These are phyloP conservation scores for Mucor mucedo DNA, from an alignment of 371 early-diverging fungal species.

Conservation along the genomic window DNA sequence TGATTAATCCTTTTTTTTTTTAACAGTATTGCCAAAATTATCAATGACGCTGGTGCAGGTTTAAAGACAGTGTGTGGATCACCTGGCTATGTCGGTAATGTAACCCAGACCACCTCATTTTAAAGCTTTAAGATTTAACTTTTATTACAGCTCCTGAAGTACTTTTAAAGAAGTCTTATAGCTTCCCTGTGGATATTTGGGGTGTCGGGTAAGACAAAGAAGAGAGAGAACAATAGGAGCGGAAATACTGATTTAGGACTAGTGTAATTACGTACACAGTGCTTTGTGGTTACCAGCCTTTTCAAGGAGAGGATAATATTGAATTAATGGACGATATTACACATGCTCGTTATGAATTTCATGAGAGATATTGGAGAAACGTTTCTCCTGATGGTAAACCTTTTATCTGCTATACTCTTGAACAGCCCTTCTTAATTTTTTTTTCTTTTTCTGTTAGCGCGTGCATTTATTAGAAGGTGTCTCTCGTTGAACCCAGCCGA, in stretches of 20 bases:
- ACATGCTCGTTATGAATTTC: slow-evolving; percentile 70
- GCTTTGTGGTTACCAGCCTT: slow-evolving; percentile 76
- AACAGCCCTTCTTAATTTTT: too few relatives aligned
- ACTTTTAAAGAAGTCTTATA: slow-evolving; percentile 69
- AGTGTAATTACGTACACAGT: slow-evolving; percentile 74
- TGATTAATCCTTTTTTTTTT: slow-evolving; percentile 10
- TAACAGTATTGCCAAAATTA: slow-evolving; percentile 53
- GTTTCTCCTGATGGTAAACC: slow-evolving; percentile 68
- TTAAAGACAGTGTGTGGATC: slow-evolving; percentile 66
- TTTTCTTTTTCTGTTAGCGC: slow-evolving; percentile 56
- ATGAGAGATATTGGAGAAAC: slow-evolving; percentile 78
- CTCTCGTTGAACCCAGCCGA: slow-evolving; percentile 71
- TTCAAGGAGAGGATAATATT: slow-evolving; percentile 64
- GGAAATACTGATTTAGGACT: neutral
- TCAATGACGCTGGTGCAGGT: slow-evolving; percentile 49
- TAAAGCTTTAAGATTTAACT: neutral
- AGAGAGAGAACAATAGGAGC: neutral
- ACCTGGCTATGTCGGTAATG: slow-evolving; percentile 52
- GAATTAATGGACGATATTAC: slow-evolving; percentile 67
- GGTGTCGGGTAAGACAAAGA: slow-evolving; percentile 56
- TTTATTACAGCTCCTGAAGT: slow-evolving; percentile 78
- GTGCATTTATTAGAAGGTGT: slow-evolving; percentile 83
- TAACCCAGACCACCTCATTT: neutral
- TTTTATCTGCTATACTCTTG: too few relatives aligned
- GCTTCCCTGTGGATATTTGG: slow-evolving; percentile 88